Evolutionary conservation across 1,139 yeast species (phyloP).

Genomic region (Suhomyces anneliseae): DNA sequence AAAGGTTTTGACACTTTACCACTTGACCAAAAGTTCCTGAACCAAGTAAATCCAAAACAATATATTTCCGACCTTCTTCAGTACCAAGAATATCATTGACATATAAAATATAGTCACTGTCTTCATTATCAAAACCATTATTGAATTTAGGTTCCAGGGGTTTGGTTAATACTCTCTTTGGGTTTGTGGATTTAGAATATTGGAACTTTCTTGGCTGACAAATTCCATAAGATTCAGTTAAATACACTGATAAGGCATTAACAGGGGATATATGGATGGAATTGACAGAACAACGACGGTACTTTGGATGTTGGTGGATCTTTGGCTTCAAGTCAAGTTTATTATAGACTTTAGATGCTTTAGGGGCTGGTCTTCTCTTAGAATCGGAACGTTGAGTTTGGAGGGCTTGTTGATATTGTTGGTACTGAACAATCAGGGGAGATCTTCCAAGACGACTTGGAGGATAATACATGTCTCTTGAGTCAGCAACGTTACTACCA

Average conservation of each 20-base stretch:
- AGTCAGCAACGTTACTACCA: conserved; percentile 6
- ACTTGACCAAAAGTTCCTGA: conserved; percentile 99
- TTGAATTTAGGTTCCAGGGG: conserved; percentile 83
- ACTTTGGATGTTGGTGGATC: conserved; percentile 66
- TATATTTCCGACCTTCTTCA: conserved; percentile 82
- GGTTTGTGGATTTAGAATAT: conserved; percentile 83
- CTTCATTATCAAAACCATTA: conserved; percentile 85
- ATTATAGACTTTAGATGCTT: conserved; percentile 36
- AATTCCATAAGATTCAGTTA: conserved; percentile 77
- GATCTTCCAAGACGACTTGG: conserved; percentile 28
- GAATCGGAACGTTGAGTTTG: conserved; percentile 25
- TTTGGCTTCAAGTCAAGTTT: conserved; percentile 63
- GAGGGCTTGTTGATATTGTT: conserved; percentile 36
- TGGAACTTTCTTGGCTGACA: conserved; percentile 83
- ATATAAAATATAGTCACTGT: conserved; percentile 86
- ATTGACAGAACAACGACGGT: conserved; percentile 76
- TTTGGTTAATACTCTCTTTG: conserved; percentile 87
- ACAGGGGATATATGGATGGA: conserved; percentile 85
- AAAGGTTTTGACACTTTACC: conserved; percentile 90
- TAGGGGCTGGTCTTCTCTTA: conserved; percentile 38
- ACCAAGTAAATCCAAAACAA: conserved; percentile 88
- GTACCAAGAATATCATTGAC: conserved; percentile 92
- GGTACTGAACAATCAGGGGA: conserved; percentile 39
- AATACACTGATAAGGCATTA: conserved; percentile 72
- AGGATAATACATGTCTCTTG: conserved; percentile 10